Evolutionary conservation across 176 grass and related monocot species (phyloP), one percentile per base, ranked within the genome.

Genomic region (Eremochloa ophiuroides): DNA sequence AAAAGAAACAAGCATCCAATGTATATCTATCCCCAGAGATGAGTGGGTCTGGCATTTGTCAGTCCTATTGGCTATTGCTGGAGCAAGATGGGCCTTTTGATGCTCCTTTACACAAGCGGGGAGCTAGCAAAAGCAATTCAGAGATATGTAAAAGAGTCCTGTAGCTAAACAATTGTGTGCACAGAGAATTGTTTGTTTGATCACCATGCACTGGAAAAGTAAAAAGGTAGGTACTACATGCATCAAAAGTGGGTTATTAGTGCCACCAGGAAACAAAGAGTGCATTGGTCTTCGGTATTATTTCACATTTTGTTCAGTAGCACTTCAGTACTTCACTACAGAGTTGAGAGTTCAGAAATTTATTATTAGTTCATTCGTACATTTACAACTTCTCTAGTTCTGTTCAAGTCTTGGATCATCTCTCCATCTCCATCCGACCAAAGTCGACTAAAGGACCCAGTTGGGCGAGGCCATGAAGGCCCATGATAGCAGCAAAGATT

Each of bases 41-140:
- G 65, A 86, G 66, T 89, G 83, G 78, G 73, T 73, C 78, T 67
- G 78, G 17, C 79, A 82, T 89, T 69, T 47, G 20, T 66, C 22
- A 67, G 41, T 86, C 62, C 48, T 37, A 74, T 68, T 50, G 41
- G n/a, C n/a, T n/a, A n/a, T n/a, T n/a, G n/a, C 71, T 81, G 39
- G 39, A 82, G 50, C n/a, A 50, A 87, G 30, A 62, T 48, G 71
- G 17, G 9, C 26, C 85, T 47, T 81, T 77, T 76, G 78, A 82
- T 41, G 34, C 16, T 15, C n/a, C 72, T 87, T 82, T 75, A 62
- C 69, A 80, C 26, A 5, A 6, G 14, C 69, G 16, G 71, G 39
- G 71, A 76, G 48, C 61, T 47, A 86, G 18, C 30, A 38, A 14
- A 69, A 81, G 26, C 37, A 68, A 46, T n/a, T 27, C 5, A 59